These are phyloP conservation scores for Panus rudis DNA, from an alignment of 768 basidiomycete genomes.

Conservation along the genomic window DNA sequence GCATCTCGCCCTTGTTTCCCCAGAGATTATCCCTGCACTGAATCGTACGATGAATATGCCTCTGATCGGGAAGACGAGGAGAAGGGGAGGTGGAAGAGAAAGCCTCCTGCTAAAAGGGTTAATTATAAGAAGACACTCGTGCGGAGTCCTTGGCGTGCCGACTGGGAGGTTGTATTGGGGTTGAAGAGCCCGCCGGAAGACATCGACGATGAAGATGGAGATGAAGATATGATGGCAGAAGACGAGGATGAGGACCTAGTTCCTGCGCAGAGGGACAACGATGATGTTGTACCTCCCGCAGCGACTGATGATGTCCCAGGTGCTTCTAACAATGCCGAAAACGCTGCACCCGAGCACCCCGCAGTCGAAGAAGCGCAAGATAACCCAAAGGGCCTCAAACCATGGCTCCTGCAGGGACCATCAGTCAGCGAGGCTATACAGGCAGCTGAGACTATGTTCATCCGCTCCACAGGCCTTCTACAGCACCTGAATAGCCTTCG, in stretches of 20 bases:
- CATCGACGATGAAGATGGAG: slow-evolving; percentile 3
- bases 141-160: slow-evolving; percentile 64
- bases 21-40: slow-evolving; percentile 63
- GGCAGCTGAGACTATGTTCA: slow-evolving; percentile 30
- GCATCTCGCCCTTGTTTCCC: slow-evolving; percentile 73
- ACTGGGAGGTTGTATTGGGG: slow-evolving; percentile 72
- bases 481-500: slow-evolving; percentile 55
- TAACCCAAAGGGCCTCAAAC: too few species aligned
- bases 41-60: slow-evolving; percentile 47
- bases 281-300: slow-evolving; percentile 4
- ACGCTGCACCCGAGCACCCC: slow-evolving; percentile 3
- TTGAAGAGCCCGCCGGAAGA: slow-evolving; percentile 15
- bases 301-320: not conserved
- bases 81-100: slow-evolving; percentile 60
- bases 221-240: too few species aligned
- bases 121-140: slow-evolving; percentile 63
- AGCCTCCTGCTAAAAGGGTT: slow-evolving; percentile 81
- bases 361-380: too few species aligned
- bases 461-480: slow-evolving; percentile 38
- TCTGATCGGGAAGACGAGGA: slow-evolving; percentile 46
- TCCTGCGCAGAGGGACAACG: slow-evolving; percentile 51
- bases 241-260: slow-evolving; percentile 34
- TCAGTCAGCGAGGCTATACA: slow-evolving; percentile 40
- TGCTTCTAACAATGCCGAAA: slow-evolving; percentile 9
- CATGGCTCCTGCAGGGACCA: slow-evolving; percentile 70